A percentile compares a stretch with the other conserved stretches of the same genome.
Evolutionary conservation across 179 eudicot genomes (phyloP).

Genomic region (Beta corolliflora): DNA sequence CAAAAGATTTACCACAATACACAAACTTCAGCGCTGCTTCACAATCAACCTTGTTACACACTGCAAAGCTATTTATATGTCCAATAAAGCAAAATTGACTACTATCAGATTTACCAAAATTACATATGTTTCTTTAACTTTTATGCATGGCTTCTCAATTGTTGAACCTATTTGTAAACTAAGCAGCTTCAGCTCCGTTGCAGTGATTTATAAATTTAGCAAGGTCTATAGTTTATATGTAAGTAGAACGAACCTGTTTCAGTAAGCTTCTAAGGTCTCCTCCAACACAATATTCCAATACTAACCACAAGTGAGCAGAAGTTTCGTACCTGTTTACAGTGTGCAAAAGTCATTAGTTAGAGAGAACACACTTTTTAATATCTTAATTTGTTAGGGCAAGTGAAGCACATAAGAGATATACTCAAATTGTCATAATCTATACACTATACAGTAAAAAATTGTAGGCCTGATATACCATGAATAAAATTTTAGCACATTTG

Average conservation of each 20-base stretch:
- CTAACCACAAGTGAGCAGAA: slow-evolving; percentile 93
- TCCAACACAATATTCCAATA: slow-evolving; percentile 95
- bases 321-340: slow-evolving; percentile 74
- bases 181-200: background rate
- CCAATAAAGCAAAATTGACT: background rate
- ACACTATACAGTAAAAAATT: too few species aligned
- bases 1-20: background rate
- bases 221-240: background rate
- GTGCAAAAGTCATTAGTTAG: background rate
- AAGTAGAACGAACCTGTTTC: slow-evolving; percentile 50
- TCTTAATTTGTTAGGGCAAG: background rate
- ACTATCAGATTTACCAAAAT: background rate
- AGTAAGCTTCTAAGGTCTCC: slow-evolving; percentile 88
- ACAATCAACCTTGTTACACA: background rate
- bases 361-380: background rate
- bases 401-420: background rate
- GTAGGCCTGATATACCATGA: slow-evolving; percentile 58
- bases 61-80: background rate
- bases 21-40: background rate
- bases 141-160: background rate
- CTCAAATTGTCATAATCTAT: background rate
- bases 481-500: slow-evolving; percentile 78
- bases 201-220: background rate
- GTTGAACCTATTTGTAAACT: background rate
- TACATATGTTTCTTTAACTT: background rate